A percentile compares a stretch with the other conserved stretches of the same genome.
phyloP scores from a whole-genome alignment of 257 asterid species.

The Solanum tarapatanum region DNA sequence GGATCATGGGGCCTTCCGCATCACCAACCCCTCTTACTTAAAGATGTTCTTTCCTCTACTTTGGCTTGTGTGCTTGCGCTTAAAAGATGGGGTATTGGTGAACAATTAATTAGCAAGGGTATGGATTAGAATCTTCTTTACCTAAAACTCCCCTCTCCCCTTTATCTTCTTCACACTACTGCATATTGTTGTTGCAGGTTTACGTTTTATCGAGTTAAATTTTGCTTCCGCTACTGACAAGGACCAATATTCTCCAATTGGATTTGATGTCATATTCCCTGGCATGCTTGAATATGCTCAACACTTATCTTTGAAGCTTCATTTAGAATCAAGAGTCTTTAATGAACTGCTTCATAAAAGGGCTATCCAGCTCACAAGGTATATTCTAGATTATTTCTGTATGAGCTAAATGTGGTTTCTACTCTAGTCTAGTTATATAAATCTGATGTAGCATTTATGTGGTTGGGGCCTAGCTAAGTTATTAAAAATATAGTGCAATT shows the following conservation, averaged over 20 bases:
- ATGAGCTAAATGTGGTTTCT: neutral
- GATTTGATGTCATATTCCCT: slow-evolving; percentile 66
- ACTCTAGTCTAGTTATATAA: neutral
- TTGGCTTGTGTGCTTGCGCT: slow-evolving; percentile 87
- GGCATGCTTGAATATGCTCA: slow-evolving; percentile 75
- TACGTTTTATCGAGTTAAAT: slow-evolving; percentile 50
- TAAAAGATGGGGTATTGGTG: slow-evolving; percentile 68
- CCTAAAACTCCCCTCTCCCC: neutral
- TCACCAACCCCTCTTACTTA: slow-evolving; percentile 40
- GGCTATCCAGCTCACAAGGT: slow-evolving; percentile 74
- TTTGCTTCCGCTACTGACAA: slow-evolving; percentile 34
- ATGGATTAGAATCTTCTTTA: neutral
- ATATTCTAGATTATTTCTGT: neutral
- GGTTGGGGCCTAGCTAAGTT: neutral
- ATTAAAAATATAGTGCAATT: neutral
- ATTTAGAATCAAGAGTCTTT: slow-evolving; percentile 31
- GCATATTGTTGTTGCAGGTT: slow-evolving; percentile 26
- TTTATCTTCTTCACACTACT: neutral
- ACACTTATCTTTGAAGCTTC: slow-evolving; percentile 41
- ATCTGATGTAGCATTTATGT: neutral
- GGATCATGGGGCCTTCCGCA: slow-evolving; percentile 93
- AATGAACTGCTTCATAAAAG: slow-evolving; percentile 35
- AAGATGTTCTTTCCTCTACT: slow-evolving; percentile 71
- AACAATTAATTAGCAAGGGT: slow-evolving; percentile 48
- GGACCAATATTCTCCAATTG: slow-evolving; percentile 53